A percentile compares a stretch with the other conserved stretches of the same genome.
These are phyloP conservation scores for Harringtonia aguacate DNA, from an alignment of 2,329 filamentous ascomycete genomes.

Conservation along the genomic window DNA sequence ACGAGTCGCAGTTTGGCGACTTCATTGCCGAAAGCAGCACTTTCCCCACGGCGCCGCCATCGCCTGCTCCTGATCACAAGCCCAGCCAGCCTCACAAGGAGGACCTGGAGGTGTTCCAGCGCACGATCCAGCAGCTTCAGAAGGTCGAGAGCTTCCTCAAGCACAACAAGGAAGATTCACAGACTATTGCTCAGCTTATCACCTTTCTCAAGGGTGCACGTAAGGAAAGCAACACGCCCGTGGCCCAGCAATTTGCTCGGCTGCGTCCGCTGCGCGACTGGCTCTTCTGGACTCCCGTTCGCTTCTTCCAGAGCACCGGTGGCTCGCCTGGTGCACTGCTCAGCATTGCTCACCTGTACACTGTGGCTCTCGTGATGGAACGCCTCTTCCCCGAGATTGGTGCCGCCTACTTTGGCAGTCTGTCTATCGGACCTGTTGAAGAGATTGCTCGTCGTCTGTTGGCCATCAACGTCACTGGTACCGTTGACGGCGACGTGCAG, in stretches of 20 bases:
- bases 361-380: slow-evolving; percentile 76
- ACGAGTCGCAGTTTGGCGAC: slow-evolving; percentile 76
- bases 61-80: slow-evolving; percentile 49
- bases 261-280: slow-evolving; percentile 81
- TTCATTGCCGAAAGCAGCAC: slow-evolving; percentile 73
- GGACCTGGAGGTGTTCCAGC: slow-evolving; percentile 57
- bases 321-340: slow-evolving; percentile 69
- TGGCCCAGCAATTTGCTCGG: slow-evolving; percentile 79
- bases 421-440: slow-evolving; percentile 73
- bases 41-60: slow-evolving; percentile 55
- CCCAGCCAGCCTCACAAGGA: slow-evolving; percentile 56
- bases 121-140: slow-evolving; percentile 55
- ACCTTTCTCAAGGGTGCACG: slow-evolving; percentile 63
- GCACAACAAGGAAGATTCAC: slow-evolving; percentile 58
- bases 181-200: slow-evolving; percentile 57
- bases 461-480: slow-evolving; percentile 52
- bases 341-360: slow-evolving; percentile 86
- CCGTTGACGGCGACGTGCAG: slow-evolving; percentile 45
- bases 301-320: slow-evolving; percentile 66
- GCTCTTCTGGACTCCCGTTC: slow-evolving; percentile 92
- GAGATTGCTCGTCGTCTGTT: slow-evolving; percentile 71
- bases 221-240: slow-evolving; percentile 57
- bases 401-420: slow-evolving; percentile 73
- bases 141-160: slow-evolving; percentile 59
- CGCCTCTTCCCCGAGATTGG: slow-evolving; percentile 87